Conservation (phyloP, 129 eudicot genomes). For the Rutidosis leptorrhynchoides region DNA sequence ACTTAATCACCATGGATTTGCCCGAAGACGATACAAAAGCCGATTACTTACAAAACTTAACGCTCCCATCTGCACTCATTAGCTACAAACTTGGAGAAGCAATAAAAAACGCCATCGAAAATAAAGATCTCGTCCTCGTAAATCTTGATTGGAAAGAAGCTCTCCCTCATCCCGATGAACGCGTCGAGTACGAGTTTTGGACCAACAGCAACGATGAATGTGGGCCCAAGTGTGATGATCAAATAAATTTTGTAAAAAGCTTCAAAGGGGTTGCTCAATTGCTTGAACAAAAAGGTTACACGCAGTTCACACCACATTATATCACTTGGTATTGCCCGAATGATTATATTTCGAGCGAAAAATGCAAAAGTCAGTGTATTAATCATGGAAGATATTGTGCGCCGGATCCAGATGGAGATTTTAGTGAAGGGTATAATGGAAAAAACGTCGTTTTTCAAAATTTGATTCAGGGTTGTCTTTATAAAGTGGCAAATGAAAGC, state of each 20-base stretch:
- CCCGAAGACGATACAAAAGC: constrained; percentile 50
- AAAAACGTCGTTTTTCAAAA: constrained; percentile 74
- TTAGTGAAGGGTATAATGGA: constrained; percentile 69
- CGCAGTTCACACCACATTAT: constrained; percentile 75
- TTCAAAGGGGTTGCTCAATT: constrained; percentile 70
- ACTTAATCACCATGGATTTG: constrained; percentile 74
- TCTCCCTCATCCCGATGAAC: constrained; percentile 82
- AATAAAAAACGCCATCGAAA: constrained; percentile 50
- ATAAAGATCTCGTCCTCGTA: constrained; percentile 47
- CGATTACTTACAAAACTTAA: constrained; percentile 64
- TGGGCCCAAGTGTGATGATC: constrained; percentile 74
- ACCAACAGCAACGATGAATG: constrained; percentile 82
- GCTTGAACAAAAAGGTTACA: constrained; percentile 68
- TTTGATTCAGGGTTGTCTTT: constrained; percentile 60
- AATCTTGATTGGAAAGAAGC: constrained; percentile 78
- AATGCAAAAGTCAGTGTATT: constrained; percentile 78
- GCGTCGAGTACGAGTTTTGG: constrained; percentile 88
- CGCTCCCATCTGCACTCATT: constrained; percentile 67
- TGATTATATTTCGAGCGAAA: constrained; percentile 56
- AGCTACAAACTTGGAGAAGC: constrained; percentile 55
- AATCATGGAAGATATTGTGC: constrained; percentile 85
- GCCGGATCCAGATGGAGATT: constrained; percentile 86
- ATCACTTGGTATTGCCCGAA: constrained; percentile 88
- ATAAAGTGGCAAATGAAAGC: constrained; percentile 65
- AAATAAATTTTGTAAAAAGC: constrained; percentile 52